Conservation (phyloP, 306 rosid species). For the Malus fusca region DNA sequence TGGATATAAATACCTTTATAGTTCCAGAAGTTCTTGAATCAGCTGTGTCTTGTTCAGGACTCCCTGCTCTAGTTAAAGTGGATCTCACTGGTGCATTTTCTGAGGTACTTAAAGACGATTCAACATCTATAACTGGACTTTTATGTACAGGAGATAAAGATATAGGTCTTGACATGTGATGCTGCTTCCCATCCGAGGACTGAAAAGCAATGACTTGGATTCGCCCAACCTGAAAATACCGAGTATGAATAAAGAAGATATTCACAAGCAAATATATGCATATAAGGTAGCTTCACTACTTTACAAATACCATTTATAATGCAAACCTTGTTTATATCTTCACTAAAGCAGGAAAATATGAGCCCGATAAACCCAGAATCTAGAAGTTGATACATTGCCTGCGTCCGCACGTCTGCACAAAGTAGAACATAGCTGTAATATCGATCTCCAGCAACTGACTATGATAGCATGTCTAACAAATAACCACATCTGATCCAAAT, state of each 20-base stretch:
- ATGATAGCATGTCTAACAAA: not conserved
- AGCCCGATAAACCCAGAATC: conserved; percentile 96
- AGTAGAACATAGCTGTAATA: conserved; percentile 2
- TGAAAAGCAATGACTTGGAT: conserved; percentile 99
- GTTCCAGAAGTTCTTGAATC: conserved; percentile 58
- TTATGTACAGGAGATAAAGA: conserved; percentile 59
- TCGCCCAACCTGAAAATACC: conserved; percentile 67
- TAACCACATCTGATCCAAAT: not conserved
- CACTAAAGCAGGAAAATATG: conserved; percentile 91
- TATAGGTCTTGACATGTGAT: conserved; percentile 43
- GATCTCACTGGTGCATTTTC: conserved; percentile 41
- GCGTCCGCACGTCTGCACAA: conserved; percentile 80
- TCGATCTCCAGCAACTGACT: not conserved
- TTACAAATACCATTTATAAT: conserved; percentile 9
- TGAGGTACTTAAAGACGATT: conserved; percentile 82
- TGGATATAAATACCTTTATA: conserved; percentile 46
- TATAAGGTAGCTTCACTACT: not conserved
- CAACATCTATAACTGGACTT: conserved; percentile 75
- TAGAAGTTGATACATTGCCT: conserved; percentile 94
- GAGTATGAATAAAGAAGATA: conserved; percentile 3
- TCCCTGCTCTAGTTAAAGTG: conserved; percentile 45
- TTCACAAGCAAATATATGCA: not conserved
- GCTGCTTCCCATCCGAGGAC: conserved; percentile 88
- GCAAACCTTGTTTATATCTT: conserved; percentile 80
- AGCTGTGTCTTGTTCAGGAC: conserved; percentile 58